Base-by-base conservation (phyloP, 164 flowering plant genomes). In the Houttuynia cordata region DNA sequence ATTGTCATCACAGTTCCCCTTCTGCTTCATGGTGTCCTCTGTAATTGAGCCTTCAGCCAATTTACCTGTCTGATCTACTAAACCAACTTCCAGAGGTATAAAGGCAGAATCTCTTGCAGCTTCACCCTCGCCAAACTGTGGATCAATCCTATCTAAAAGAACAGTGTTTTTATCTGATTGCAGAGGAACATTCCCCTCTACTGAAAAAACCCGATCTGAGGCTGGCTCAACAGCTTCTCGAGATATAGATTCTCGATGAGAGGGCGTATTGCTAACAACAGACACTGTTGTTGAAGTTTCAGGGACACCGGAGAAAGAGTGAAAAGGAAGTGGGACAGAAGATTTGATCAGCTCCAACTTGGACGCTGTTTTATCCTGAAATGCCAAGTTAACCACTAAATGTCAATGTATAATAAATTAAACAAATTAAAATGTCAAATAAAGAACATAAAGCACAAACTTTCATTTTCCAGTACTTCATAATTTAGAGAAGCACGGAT, bases 311-410 rank as follows among this genome's bases (percentile, higher is more conserved):
- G 65, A 41, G 72, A 93, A 88, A n/a, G 87, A 74, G 66, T 78
- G 82, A 75, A 93, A 85, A 13, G 91, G 91, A 47, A 93, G 89
- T 53, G 68, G 77, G 20, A 93, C 87, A 0, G 94, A 73, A 56
- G 94, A 80, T 60, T 82, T 88, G 24, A 93, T 93, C 76, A 86
- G 87, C 74, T 87, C 88, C 65, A 93, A 71, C 75, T 82, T 87
- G 20, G 58, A 59, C 58, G 67, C 79, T 53, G 76, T 83, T 72
- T 74, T 72, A 20, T 62, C 80, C 89, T 80, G 64, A 40, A 53
- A 62, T 40, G 45, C 10, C 56, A 53, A 20, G 22, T 53, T 20
- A 10, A 18, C 12, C 20, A 53, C 56, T 20, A 23, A 4, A 8
- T 23, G 12, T 20, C 22, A 20, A 3, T 53, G 22, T 1, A 23